Conservation (phyloP, 2,329 filamentous ascomycete species). For the Nemania sp. region DNA sequence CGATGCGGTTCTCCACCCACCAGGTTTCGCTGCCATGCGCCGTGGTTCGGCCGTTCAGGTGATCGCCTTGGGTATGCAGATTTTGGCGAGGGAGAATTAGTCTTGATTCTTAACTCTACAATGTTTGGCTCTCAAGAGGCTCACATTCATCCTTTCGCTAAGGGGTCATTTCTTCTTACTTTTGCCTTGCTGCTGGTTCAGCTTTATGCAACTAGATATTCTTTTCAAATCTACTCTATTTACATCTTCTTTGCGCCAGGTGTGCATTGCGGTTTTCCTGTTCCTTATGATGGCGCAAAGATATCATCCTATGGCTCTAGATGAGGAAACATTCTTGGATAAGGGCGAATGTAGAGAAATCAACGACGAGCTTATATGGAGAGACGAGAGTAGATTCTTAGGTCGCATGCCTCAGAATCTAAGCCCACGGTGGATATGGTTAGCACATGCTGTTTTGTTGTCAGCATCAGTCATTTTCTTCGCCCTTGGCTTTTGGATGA, state of each 20-base stretch:
- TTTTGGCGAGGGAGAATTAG: conserved; percentile 25
- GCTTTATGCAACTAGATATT: neutral
- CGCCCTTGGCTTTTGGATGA: conserved; percentile 46
- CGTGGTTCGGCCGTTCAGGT: conserved; percentile 19
- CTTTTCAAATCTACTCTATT: conserved; percentile 19
- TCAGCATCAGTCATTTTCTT: conserved; percentile 48
- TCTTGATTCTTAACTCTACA: neutral
- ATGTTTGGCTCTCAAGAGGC: neutral
- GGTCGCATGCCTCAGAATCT: conserved; percentile 28
- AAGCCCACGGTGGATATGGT: conserved; percentile 46
- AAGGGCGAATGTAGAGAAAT: conserved; percentile 30
- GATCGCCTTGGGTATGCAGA: conserved; percentile 18
- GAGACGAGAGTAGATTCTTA: conserved; percentile 21
- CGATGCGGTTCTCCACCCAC: conserved; percentile 22
- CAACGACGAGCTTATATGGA: conserved; percentile 36
- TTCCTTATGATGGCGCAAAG: conserved; percentile 40
- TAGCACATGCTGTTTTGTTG: conserved; percentile 47
- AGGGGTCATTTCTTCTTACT: conserved; percentile 1
- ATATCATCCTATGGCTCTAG: conserved; percentile 44
- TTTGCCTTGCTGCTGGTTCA: conserved; percentile 18
- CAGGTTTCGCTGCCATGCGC: conserved; percentile 25
- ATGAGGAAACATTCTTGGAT: conserved; percentile 45
- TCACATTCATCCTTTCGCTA: neutral
- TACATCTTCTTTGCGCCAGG: conserved; percentile 35
- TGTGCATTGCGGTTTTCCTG: conserved; percentile 32